Evolutionary conservation across 176 grass and related monocot species (phyloP), one percentile per base, ranked within the genome.

Genomic region (Metroxylon sagu): DNA sequence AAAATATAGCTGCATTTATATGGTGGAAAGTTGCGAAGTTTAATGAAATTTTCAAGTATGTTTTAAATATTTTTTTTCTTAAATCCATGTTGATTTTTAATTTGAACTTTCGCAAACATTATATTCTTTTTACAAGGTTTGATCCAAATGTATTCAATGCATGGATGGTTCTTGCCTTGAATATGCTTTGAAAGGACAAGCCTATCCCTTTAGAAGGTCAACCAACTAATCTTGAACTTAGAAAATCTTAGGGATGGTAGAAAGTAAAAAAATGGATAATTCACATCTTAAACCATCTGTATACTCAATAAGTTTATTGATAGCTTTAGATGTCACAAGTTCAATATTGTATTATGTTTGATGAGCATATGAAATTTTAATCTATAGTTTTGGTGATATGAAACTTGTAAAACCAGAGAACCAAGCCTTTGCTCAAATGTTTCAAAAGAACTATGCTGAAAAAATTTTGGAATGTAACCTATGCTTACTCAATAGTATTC

Each of bases 381-480:
- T 64, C 51, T 16, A 56, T 72, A 96, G 92, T 50, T 96, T 96
- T 75, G 92, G 86, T 29, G 92, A 96, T 65, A 60, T 96, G 71
- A 96, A 96, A 69, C 83, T 96, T 69, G 86, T 87, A 68, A 90
- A 81, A 67, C 70, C 86, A 57, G 92, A 96, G 39, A 85, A 78
- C 59, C 90, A 82, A 86, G 80, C 77, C 43, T 96, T 96, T 75
- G 92, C 92, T 71, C 80, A 90, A 67, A 85, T 90, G 92, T 96
- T 96, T 80, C 86, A 90, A 43, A 90, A 96, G 71, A 88, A 58
- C 10, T 90, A 82, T 74, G 83, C 92, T 39, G 92, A 80, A 26
- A 90, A 82, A 71, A 90, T 96, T 79, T 72, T 96, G 77, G 72
- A 77, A 66, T 90, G 83, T 15, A 77, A 90, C 72, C 62, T 96